Evolutionary conservation across 2,329 filamentous ascomycete species (phyloP).

Genomic region (Epichloe elymi): DNA sequence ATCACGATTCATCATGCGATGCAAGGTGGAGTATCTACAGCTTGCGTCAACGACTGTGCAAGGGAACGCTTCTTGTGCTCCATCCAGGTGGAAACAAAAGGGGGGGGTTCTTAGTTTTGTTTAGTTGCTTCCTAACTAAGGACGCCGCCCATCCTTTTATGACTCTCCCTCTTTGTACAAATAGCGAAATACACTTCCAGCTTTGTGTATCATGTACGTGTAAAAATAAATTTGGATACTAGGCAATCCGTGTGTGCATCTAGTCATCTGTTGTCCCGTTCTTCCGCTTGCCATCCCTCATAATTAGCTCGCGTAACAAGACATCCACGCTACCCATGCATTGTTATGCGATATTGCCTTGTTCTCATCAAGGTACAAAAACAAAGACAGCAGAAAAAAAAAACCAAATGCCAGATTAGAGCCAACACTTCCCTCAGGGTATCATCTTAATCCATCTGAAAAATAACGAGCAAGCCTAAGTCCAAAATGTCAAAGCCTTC

Average conservation of each 20-base stretch:
- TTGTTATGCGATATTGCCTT: not conserved
- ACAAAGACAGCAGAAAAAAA: not conserved
- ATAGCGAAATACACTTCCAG: not conserved
- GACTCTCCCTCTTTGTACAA: not conserved
- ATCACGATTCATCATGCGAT: not conserved
- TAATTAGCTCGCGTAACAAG: not conserved
- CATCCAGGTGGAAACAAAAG: not conserved
- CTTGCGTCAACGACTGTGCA: not conserved
- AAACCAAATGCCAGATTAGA: conserved; percentile 7
- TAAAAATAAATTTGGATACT: not conserved
- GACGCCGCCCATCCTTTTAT: not conserved
- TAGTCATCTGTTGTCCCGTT: not conserved
- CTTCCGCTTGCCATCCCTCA: not conserved
- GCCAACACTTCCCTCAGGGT: conserved; percentile 20
- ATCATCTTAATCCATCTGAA: conserved; percentile 21
- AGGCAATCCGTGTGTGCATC: not conserved
- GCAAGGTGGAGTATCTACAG: not conserved
- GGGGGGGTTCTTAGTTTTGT: not conserved
- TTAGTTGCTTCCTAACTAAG: not conserved
- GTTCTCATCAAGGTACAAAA: not conserved
- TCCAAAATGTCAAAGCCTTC: not conserved
- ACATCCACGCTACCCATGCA: conserved; percentile 3
- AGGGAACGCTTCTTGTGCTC: not conserved
- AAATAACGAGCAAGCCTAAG: not conserved
- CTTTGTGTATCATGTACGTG: conserved; percentile 1